Evolutionary conservation across 495 filamentous ascomycete species (phyloP).

Genomic region (Penicillium antarcticum): DNA sequence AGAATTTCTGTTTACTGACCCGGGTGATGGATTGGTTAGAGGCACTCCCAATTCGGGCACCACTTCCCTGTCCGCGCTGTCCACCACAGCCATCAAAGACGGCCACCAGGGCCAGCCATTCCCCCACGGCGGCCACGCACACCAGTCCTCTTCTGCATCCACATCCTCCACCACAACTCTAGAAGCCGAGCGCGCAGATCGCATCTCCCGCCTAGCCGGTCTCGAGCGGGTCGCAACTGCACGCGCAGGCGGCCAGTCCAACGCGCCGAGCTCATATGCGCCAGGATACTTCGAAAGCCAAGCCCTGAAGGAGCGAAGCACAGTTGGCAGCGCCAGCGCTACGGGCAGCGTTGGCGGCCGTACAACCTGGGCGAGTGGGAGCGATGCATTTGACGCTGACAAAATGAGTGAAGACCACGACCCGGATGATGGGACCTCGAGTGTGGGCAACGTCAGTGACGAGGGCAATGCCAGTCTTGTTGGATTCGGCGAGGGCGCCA

Average conservation of each 20-base stretch:
- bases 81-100: conserved; percentile 91
- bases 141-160: conserved; percentile 45
- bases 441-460: conserved; percentile 74
- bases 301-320: conserved; percentile 67
- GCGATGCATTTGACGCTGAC: conserved; percentile 60
- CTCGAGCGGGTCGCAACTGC: conserved; percentile 74
- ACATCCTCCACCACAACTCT: conserved; percentile 64
- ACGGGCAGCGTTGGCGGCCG: conserved; percentile 70
- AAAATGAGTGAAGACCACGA: conserved; percentile 66
- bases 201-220: conserved; percentile 86
- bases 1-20: conserved; percentile 10
- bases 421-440: conserved; percentile 56
- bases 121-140: conserved; percentile 54
- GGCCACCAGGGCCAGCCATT: conserved; percentile 73
- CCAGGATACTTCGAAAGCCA: conserved; percentile 69
- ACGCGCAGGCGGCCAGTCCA: conserved; percentile 44
- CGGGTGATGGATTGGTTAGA: conserved; percentile 36
- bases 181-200: conserved; percentile 88
- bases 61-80: conserved; percentile 80
- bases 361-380: conserved; percentile 70
- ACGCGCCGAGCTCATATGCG: conserved; percentile 22
- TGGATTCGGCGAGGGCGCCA: conserved; percentile 83
- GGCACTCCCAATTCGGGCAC: conserved; percentile 90
- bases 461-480: conserved; percentile 72
- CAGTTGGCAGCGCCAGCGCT: conserved; percentile 79